Conservation (phyloP, 2,329 filamentous ascomycete genomes). For the Apiospora aurea region DNA sequence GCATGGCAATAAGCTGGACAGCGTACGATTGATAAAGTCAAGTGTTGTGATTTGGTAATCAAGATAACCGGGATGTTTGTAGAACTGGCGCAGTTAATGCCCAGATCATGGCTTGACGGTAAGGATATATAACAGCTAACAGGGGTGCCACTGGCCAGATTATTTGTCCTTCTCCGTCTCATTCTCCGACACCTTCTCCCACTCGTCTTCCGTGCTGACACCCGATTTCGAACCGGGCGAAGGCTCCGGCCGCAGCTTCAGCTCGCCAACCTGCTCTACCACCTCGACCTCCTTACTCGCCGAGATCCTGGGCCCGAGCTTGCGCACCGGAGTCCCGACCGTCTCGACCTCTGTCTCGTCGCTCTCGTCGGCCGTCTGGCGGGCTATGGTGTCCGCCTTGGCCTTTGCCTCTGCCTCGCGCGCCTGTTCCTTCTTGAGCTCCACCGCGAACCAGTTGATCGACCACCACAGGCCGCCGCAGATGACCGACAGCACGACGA, state of each 20-base stretch:
- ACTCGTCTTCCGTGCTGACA: conserved; percentile 90
- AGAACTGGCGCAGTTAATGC: neutral
- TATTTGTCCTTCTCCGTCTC: conserved; percentile 67
- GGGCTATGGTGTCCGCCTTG: conserved; percentile 44
- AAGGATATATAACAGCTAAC: conserved; percentile 12
- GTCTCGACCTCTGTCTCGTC: conserved; percentile 59
- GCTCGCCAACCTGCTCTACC: conserved; percentile 50
- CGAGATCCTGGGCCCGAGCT: conserved; percentile 29
- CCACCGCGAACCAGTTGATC: conserved; percentile 95
- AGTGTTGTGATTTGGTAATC: neutral
- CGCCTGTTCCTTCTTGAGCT: conserved; percentile 58
- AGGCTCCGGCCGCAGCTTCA: conserved; percentile 55
- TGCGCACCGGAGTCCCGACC: conserved; percentile 35
- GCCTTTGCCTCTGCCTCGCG: conserved; percentile 51
- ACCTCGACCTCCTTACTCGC: conserved; percentile 54
- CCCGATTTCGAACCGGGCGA: conserved; percentile 59
- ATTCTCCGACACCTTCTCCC: conserved; percentile 90
- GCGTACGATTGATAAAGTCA: too few relatives aligned
- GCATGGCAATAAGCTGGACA: neutral
- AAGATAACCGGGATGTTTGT: conserved; percentile 3
- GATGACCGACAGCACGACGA: conserved; percentile 79
- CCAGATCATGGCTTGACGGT: conserved; percentile 12
- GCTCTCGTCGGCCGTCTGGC: conserved; percentile 50
- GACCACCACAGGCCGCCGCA: conserved; percentile 87
- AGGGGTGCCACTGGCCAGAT: conserved; percentile 24